Conservation (phyloP, 352 stramenopile species). For the Phytopythium chamaehyphon region DNA sequence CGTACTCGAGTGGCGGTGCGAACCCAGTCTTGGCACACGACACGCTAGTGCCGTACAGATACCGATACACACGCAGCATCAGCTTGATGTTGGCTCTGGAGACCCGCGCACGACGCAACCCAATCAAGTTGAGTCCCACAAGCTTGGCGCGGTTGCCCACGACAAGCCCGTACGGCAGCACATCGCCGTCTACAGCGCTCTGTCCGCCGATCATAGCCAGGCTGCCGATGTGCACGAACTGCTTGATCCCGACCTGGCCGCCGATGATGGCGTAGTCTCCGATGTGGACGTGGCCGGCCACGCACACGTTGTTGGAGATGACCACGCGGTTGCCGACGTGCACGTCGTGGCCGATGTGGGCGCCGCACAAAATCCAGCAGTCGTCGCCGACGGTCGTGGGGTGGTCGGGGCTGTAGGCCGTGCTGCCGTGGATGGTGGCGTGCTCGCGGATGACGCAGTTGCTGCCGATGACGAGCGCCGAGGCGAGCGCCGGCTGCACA, state of each 20-base stretch:
- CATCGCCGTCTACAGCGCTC: conserved; percentile 78
- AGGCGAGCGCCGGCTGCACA: conserved; percentile 4
- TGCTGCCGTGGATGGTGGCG: conserved; percentile 78
- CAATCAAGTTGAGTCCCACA: conserved; percentile 69
- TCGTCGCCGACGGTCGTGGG: conserved; percentile 67
- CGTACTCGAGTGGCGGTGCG: conserved; percentile 67
- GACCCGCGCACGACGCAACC: conserved; percentile 58
- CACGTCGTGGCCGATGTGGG: conserved; percentile 73
- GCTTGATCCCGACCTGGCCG: conserved; percentile 75
- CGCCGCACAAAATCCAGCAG: conserved; percentile 75
- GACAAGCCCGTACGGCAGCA: conserved; percentile 73
- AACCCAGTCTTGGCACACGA: conserved; percentile 60
- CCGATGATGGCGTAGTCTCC: conserved; percentile 72
- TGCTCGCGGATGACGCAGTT: conserved; percentile 82
- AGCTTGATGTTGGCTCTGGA: conserved; percentile 67
- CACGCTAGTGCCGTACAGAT: conserved; percentile 56
- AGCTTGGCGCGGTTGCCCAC: conserved; percentile 78
- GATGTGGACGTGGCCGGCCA: conserved; percentile 77
- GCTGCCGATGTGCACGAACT: conserved; percentile 63
- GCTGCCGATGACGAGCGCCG: conserved; percentile 47
- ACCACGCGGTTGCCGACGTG: conserved; percentile 61
- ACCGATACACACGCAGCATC: conserved; percentile 71
- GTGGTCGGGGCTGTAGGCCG: conserved; percentile 43
- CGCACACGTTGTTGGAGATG: conserved; percentile 79
- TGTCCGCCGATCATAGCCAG: conserved; percentile 77